phyloP scores from a whole-genome alignment of 164 flowering plant species.

The Liriodendron chinense region DNA sequence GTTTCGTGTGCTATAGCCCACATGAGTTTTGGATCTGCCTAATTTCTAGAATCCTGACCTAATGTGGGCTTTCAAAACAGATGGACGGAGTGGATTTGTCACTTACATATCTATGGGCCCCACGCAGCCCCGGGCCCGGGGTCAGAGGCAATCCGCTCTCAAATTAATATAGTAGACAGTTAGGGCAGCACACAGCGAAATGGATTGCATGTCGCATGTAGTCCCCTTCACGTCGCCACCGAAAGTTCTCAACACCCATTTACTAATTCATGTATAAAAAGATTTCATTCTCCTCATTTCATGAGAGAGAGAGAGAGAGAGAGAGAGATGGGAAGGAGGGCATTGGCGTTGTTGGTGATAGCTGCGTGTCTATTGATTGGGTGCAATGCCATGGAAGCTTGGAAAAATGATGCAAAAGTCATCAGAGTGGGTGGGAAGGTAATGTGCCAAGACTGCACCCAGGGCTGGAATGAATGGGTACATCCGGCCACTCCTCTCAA shows the following conservation, averaged over 20 bases:
- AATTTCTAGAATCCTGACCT: too few relatives aligned
- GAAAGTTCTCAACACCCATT: not conserved
- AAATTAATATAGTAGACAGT: too few relatives aligned
- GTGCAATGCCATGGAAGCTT: conserved; percentile 20
- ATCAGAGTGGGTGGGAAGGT: conserved; percentile 67
- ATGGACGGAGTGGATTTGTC: too few relatives aligned
- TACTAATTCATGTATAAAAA: not conserved
- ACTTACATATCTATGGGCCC: too few relatives aligned
- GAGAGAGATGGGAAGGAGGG: conserved; percentile 23
- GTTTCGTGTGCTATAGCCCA: too few relatives aligned
- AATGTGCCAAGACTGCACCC: conserved; percentile 79
- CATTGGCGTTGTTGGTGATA: conserved; percentile 5
- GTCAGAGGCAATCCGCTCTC: too few relatives aligned
- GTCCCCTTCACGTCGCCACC: not conserved
- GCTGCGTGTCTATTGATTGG: conserved; percentile 22
- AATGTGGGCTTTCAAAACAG: too few relatives aligned
- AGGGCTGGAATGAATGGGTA: conserved; percentile 61
- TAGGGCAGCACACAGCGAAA: not conserved
- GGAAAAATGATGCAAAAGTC: conserved; percentile 20
- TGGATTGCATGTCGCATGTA: not conserved
- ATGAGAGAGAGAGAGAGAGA: conserved; percentile 15
- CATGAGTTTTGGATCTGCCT: too few relatives aligned
- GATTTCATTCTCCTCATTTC: not conserved
- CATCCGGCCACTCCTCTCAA: conserved; percentile 51
- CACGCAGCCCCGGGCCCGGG: too few relatives aligned